phyloP scores from a whole-genome alignment of 1,139 yeast genomes.

The Taphrina betulina region DNA sequence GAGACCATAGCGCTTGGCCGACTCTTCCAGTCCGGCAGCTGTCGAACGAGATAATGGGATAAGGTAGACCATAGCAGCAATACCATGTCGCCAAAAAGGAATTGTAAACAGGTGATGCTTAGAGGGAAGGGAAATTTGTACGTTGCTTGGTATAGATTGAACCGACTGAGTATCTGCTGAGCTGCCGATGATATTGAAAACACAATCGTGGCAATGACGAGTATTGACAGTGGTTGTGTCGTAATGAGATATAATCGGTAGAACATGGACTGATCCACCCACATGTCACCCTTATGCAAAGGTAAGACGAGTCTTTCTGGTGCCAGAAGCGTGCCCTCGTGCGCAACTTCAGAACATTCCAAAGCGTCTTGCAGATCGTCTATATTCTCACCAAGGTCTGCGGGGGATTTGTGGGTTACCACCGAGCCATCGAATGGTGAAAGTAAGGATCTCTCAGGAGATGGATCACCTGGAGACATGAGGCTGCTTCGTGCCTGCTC shows the following conservation, averaged over 20 bases:
- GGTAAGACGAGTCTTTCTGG: conserved; percentile 9
- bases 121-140: conserved; percentile 30
- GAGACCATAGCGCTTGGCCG: neutral
- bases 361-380: neutral
- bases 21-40: neutral
- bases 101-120: conserved; percentile 1
- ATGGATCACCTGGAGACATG: neutral
- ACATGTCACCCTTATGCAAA: neutral
- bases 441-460: neutral
- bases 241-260: neutral
- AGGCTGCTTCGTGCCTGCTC: conserved; percentile 12
- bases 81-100: conserved; percentile 12
- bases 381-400: neutral
- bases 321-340: neutral
- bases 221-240: conserved; percentile 6
- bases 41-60: neutral
- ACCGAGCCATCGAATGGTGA: too few species aligned
- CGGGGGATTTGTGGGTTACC: too few species aligned
- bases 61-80: neutral
- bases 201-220: conserved; percentile 2
- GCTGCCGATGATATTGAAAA: conserved; percentile 9
- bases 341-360: neutral
- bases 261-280: too few species aligned
- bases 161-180: conserved; percentile 16
- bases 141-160: conserved; percentile 28